Percentiles rank a stretch among this genome's conserved stretches.
Evolutionary conservation across 2,329 filamentous ascomycete species (phyloP).

Genomic region (Teratosphaeria pseudoeucalypti): DNA sequence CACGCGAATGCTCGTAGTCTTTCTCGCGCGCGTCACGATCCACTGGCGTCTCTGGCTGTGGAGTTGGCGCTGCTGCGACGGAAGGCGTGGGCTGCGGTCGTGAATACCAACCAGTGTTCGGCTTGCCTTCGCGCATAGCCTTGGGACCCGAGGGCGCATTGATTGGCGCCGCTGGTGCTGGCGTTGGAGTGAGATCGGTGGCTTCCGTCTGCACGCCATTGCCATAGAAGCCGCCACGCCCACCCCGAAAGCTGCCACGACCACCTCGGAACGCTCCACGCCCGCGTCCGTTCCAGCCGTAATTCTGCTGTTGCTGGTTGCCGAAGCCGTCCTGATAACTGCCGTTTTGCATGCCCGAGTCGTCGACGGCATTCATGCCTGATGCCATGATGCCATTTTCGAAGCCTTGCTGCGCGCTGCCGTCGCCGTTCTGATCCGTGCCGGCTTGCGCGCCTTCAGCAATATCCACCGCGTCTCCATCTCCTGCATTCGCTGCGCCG

Average conservation of each 20-base stretch:
- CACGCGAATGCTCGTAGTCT: neutral
- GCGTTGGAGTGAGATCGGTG: constrained; percentile 18
- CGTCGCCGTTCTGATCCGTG: constrained; percentile 1
- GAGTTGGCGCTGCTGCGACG: constrained; percentile 3
- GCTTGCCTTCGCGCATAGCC: constrained; percentile 82
- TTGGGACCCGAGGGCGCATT: constrained; percentile 81
- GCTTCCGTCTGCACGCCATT: constrained; percentile 10
- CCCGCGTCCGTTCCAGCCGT: constrained; percentile 21
- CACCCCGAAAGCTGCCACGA: constrained; percentile 38
- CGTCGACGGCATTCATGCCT: neutral
- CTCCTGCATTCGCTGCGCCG: neutral
- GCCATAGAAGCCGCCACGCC: constrained; percentile 25
- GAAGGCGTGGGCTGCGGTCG: constrained; percentile 11
- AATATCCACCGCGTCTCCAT: neutral
- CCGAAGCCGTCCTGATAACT: neutral
- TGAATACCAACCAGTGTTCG: constrained; percentile 63
- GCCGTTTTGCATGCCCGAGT: neutral
- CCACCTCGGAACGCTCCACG: constrained; percentile 34
- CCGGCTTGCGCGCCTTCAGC: neutral
- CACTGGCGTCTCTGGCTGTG: constrained; percentile 2
- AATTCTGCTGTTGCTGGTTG: constrained; percentile 7
- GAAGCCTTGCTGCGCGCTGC: neutral
- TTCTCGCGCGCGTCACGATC: neutral
- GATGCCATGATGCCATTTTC: neutral
- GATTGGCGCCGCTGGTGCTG: constrained; percentile 23